Conservation (phyloP, 345 rosid genomes). For the Eucalyptus pumila region DNA sequence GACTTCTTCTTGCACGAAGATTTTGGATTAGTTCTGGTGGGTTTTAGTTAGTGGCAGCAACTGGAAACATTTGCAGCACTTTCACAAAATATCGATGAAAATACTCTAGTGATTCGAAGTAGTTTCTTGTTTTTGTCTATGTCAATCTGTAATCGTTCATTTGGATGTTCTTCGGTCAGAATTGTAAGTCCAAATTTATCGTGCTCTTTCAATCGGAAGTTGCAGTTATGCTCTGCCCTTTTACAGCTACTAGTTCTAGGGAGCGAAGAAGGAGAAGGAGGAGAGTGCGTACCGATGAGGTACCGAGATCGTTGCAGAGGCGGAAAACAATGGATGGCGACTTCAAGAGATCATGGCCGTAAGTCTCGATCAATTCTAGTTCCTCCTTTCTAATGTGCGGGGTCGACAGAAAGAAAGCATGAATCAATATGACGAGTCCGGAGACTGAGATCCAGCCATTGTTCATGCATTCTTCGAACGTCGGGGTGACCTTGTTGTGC, state of each 20-base stretch:
- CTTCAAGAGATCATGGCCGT: constrained; percentile 4
- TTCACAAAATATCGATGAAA: background rate
- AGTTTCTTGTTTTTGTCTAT: background rate
- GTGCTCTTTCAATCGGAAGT: background rate
- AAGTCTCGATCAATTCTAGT: background rate
- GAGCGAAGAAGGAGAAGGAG: background rate
- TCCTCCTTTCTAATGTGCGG: background rate
- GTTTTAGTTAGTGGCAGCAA: background rate
- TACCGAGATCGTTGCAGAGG: constrained; percentile 22
- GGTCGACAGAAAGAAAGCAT: background rate
- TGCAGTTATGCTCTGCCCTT: background rate
- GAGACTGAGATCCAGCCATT: background rate
- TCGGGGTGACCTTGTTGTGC: background rate
- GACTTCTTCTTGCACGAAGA: background rate
- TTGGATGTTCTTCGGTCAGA: background rate
- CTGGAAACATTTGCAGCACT: background rate
- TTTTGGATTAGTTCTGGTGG: background rate
- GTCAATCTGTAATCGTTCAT: no score
- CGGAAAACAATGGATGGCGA: constrained; percentile 18
- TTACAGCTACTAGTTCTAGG: background rate
- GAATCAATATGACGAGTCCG: no score
- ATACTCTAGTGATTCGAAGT: background rate
- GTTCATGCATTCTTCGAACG: constrained; percentile 20
- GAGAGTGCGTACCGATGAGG: constrained; percentile 16
- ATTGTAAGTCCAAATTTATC: background rate